These are phyloP conservation scores for Boletus tylopilopsis DNA, from an alignment of 768 basidiomycete species.

Conservation along the genomic window DNA sequence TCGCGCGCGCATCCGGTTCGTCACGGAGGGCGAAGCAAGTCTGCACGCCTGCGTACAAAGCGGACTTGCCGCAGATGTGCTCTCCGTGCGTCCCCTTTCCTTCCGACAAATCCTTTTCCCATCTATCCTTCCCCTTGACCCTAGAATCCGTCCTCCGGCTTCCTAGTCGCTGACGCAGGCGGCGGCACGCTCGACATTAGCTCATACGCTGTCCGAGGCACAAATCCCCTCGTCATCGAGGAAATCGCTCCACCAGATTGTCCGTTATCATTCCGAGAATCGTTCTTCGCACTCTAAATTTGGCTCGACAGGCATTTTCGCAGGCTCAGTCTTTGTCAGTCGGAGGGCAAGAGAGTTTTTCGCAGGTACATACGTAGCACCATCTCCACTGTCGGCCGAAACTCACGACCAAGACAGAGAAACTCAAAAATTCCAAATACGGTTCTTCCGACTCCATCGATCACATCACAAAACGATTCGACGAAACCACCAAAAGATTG, in stretches of 20 bases:
- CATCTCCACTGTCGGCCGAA: background rate
- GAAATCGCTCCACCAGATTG: conserved; percentile 84
- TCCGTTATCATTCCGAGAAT: conserved; percentile 30
- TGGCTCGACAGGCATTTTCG: conserved; percentile 59
- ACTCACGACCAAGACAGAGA: conserved; percentile 42
- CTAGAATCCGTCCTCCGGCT: conserved; percentile 72
- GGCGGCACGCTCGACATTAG: conserved; percentile 81
- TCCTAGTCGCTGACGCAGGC: conserved; percentile 77
- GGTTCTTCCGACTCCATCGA: conserved; percentile 68
- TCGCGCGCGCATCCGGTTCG: conserved; percentile 69
- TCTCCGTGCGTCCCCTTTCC: conserved; percentile 47
- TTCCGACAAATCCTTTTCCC: background rate
- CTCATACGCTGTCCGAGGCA: conserved; percentile 70
- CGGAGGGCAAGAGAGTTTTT: conserved; percentile 69
- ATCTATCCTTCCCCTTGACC: conserved; percentile 9
- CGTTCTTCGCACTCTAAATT: conserved; percentile 1
- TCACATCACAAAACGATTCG: conserved; percentile 76
- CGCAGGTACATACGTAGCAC: conserved; percentile 44
- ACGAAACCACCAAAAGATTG: conserved; percentile 78
- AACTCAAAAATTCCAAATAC: conserved; percentile 70
- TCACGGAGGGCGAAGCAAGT: conserved; percentile 83
- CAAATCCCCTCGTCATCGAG: conserved; percentile 70
- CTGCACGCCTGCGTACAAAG: conserved; percentile 77
- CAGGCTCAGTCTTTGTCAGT: conserved; percentile 80
- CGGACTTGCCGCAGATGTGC: conserved; percentile 72